Conservation (phyloP, 2,329 filamentous ascomycete genomes). For the Colletotrichum lentis region DNA sequence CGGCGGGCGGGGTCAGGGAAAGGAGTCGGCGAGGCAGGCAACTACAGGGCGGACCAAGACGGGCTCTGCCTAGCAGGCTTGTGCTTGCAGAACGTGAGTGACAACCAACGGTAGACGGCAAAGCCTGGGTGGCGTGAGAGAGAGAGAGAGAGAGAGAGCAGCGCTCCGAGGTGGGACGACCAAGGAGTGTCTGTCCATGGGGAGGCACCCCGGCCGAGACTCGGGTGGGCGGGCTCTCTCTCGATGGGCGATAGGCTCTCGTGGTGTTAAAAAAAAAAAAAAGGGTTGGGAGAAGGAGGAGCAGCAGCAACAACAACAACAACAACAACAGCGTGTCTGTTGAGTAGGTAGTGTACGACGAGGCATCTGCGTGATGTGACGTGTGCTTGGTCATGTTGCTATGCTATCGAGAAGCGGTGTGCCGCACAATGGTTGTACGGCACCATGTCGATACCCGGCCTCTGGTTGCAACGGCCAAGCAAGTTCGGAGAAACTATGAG, state of each 20-base stretch:
- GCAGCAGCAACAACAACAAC: too few relatives aligned
- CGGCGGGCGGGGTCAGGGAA: neutral
- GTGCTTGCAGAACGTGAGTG: neutral
- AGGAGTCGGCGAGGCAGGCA: constrained; percentile 32
- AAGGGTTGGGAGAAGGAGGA: too few relatives aligned
- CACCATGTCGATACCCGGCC: constrained; percentile 23
- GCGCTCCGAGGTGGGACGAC: constrained; percentile 6
- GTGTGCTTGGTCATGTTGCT: neutral
- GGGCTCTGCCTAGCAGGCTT: too few relatives aligned
- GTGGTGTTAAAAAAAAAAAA: too few relatives aligned
- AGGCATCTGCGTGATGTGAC: neutral
- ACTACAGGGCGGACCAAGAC: neutral
- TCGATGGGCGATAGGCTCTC: too few relatives aligned
- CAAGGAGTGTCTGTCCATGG: neutral
- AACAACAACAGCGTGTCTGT: neutral
- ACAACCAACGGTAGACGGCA: neutral
- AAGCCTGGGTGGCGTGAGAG: neutral
- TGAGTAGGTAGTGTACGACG: neutral
- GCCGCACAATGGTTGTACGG: constrained; percentile 10
- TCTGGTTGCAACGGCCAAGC: neutral
- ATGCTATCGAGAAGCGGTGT: constrained; percentile 10
- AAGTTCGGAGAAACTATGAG: neutral
- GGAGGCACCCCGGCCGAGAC: constrained; percentile 5
- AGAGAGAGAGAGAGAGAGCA: neutral
- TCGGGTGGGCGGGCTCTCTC: neutral